These are phyloP conservation scores for Scalesia atractyloides DNA, from an alignment of 129 eudicot genomes.

Conservation along the genomic window DNA sequence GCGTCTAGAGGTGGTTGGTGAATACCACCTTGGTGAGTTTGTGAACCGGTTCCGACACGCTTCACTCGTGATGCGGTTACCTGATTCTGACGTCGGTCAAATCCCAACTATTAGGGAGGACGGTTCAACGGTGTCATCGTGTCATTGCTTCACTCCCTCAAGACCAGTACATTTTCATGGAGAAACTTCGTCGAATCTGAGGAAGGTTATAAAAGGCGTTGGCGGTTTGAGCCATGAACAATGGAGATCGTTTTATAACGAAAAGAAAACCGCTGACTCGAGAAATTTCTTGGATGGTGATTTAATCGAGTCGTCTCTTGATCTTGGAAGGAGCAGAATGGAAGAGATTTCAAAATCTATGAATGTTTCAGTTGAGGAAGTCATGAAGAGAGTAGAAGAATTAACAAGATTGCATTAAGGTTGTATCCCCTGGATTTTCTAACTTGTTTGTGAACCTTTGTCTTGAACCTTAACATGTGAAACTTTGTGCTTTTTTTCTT, in stretches of 20 bases:
- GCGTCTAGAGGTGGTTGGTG: slow-evolving; percentile 92
- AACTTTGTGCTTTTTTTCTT: background rate
- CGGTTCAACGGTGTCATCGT: slow-evolving; percentile 86
- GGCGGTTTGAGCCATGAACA: slow-evolving; percentile 98
- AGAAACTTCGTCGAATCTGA: slow-evolving; percentile 71
- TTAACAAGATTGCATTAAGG: slow-evolving; percentile 79
- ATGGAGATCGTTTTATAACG: slow-evolving; percentile 89
- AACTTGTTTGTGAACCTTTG: slow-evolving; percentile 9
- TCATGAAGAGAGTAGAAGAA: slow-evolving; percentile 94
- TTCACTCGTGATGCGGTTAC: slow-evolving; percentile 89
- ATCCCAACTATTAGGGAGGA: slow-evolving; percentile 88
- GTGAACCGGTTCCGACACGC: slow-evolving; percentile 87
- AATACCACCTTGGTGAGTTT: slow-evolving; percentile 92
- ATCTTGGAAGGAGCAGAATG: slow-evolving; percentile 77
- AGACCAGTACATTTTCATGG: slow-evolving; percentile 77
- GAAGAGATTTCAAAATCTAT: slow-evolving; percentile 75
- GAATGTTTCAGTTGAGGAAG: slow-evolving; percentile 84
- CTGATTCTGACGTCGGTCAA: slow-evolving; percentile 88
- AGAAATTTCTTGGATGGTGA: slow-evolving; percentile 90
- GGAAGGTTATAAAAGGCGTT: slow-evolving; percentile 83
- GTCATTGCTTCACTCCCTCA: slow-evolving; percentile 89
- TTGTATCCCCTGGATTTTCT: background rate
- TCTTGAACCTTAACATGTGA: background rate
- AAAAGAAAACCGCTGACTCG: slow-evolving; percentile 84
- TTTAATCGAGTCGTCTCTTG: slow-evolving; percentile 85